Base-by-base conservation (phyloP, 2,329 filamentous ascomycete species). In the Metarhizium album region DNA sequence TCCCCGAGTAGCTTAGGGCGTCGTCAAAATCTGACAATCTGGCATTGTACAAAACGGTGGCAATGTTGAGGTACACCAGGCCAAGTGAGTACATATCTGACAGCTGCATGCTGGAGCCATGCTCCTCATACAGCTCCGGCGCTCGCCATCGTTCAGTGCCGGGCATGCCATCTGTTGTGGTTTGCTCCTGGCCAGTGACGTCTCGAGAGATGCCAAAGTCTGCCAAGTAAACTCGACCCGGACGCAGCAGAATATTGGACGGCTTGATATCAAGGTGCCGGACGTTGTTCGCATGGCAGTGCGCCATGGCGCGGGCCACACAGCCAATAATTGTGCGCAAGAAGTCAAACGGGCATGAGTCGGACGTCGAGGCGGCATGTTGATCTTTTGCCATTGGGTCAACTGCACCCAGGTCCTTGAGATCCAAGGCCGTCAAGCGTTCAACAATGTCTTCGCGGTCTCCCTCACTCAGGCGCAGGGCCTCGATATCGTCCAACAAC, bases 181-280 rank as follows among this genome's bases (percentile, higher is more conserved):
- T 74, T 46, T 71, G 65, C 9, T 74, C 71, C 23, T 67, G 65
- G 42, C 67, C 68, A 46, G 67, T 68, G 14, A 75, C 70, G 46
- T 75, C 72, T 48, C 67, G 64, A 13, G 74, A 71, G 23, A 75
- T 74, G 35, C 72, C 73, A 60, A 75, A 75, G 56, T 75, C 73
- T 22, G 72, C 70, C 14, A 75, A 62, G 52, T 74, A 74, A 8
- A 75, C 72, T 8, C 69, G 64, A 5, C 68, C 67, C 1, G 71
- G 64, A 50, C 67, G 70, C 7, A 75, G 61, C 2, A 75, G 63
- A 47, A 75, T 74, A 48, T 75, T 75, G 35, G 66, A 67, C 2
- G 73, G 73, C 52, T 75, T 75, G 35, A 76, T 67, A 49, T 75
- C 71, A 4, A 72, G 65, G 54, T 75, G 72, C 22, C 73, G 65